A percentile compares a stretch with the other conserved stretches of the same genome.
Conservation (phyloP, 768 basidiomycete genomes). For the Lentinula guzmanii region DNA sequence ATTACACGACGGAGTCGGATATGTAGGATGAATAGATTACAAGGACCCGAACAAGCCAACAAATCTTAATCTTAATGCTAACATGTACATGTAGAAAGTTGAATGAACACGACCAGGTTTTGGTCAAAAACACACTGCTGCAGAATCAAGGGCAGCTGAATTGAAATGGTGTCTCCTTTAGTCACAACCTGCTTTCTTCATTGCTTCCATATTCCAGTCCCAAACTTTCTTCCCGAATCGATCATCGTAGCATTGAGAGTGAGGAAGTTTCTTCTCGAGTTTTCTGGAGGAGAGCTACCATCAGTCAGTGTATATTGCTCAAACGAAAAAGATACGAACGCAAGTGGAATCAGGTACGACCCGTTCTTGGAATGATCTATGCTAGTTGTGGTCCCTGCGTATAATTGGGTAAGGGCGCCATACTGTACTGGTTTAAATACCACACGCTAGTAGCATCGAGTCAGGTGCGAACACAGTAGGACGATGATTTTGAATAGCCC, state of each 20-base stretch:
- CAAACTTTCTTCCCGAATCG: not conserved
- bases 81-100: too few species aligned
- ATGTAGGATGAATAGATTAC: constrained; percentile 2
- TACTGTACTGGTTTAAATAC: not conserved
- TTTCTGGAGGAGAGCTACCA: not conserved
- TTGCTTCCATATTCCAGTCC: not conserved
- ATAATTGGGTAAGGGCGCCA: not conserved
- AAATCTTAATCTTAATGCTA: too few species aligned
- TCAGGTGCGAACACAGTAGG: not conserved
- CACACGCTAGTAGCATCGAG: not conserved
- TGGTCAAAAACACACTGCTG: too few species aligned
- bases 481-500: not conserved
- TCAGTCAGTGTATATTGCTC: not conserved
- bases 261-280: not conserved
- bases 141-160: too few species aligned
- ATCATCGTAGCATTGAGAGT: not conserved
- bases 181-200: not conserved
- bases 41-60: too few species aligned
- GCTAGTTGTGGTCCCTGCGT: not conserved
- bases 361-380: not conserved
- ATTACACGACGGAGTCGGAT: constrained; percentile 29
- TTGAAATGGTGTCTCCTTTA: not conserved
- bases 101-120: too few species aligned
- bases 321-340: not conserved
- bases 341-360: not conserved